These are phyloP conservation scores for Fomitopsis pinicola DNA, from an alignment of 1,284 basidiomycete genomes.

Conservation along the genomic window DNA sequence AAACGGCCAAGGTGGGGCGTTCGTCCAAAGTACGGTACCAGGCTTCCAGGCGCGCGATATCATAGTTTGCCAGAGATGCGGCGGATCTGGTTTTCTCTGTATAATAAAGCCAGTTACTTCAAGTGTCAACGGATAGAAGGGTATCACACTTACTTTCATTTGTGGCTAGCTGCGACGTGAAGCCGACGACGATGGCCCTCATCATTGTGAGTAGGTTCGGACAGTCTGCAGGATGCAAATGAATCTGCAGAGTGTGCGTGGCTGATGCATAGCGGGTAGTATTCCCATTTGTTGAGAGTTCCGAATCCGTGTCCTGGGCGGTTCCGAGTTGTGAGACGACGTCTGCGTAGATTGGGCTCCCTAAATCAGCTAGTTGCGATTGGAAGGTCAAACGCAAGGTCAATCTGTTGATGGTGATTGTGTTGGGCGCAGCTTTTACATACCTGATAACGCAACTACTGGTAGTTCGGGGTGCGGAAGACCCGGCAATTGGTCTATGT, in stretches of 20 bases:
- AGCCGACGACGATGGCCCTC: conserved; percentile 51
- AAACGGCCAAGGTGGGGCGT: conserved; percentile 40
- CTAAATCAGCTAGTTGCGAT: conserved; percentile 16
- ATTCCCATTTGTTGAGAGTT: conserved; percentile 8
- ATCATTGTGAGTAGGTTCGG: conserved; percentile 48
- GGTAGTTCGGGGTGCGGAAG: conserved; percentile 61
- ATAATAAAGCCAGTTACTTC: no score
- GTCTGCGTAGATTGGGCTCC: conserved; percentile 41
- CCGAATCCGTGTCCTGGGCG: conserved; percentile 23
- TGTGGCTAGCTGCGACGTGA: conserved; percentile 32
- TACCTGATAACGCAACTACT: conserved; percentile 48
- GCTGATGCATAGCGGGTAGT: neutral
- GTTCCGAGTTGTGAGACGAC: conserved; percentile 37
- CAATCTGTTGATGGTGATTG: no score
- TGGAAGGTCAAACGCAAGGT: no score
- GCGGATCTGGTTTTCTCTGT: conserved; percentile 37
- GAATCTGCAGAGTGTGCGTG: conserved; percentile 21
- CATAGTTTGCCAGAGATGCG: conserved; percentile 51
- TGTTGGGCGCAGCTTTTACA: conserved; percentile 10
- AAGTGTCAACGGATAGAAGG: neutral
- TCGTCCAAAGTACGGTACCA: conserved; percentile 49
- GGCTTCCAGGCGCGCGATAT: conserved; percentile 50
- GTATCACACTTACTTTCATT: neutral
- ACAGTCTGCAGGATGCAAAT: conserved; percentile 57
- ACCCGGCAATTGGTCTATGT: conserved; percentile 34